A percentile compares a stretch with the other conserved stretches of the same genome.
Conservation (phyloP, 805 yeast species). For the Wickerhamomyces bisporus region DNA sequence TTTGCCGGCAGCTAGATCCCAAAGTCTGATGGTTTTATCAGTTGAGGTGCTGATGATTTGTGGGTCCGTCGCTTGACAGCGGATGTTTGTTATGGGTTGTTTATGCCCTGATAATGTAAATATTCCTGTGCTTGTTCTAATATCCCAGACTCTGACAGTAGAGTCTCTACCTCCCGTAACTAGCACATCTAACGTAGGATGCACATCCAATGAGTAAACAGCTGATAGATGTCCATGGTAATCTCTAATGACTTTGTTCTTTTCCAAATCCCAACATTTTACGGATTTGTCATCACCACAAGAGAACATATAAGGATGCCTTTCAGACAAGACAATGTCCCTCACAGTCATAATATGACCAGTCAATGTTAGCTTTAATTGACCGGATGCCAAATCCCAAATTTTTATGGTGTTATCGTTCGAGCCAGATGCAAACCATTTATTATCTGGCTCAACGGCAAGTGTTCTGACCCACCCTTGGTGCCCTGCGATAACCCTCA, state of each 20-base stretch:
- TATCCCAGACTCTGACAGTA: slow-evolving; percentile 89
- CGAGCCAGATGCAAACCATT: slow-evolving; percentile 91
- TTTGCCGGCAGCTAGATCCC: slow-evolving; percentile 84
- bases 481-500: slow-evolving; percentile 80
- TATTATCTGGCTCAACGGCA: slow-evolving; percentile 78
- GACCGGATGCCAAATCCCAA: slow-evolving; percentile 81
- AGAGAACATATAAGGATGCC: slow-evolving; percentile 85
- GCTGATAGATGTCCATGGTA: slow-evolving; percentile 95
- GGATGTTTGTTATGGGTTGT: slow-evolving; percentile 65
- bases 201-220: slow-evolving; percentile 75
- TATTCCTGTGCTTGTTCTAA: slow-evolving; percentile 69
- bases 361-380: slow-evolving; percentile 67
- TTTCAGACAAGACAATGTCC: slow-evolving; percentile 62
- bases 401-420: slow-evolving; percentile 83
- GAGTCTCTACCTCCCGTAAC: slow-evolving; percentile 90
- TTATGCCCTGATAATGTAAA: slow-evolving; percentile 81
- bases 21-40: slow-evolving; percentile 81
- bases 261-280: slow-evolving; percentile 94
- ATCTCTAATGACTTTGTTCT: slow-evolving; percentile 72
- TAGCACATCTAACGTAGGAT: slow-evolving; percentile 79
- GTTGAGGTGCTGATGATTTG: slow-evolving; percentile 79
- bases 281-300: slow-evolving; percentile 92
- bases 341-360: slow-evolving; percentile 92
- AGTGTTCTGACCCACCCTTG: slow-evolving; percentile 89
- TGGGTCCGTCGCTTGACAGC: slow-evolving; percentile 70